Evolutionary conservation across 441 rosid genomes (phyloP), one percentile per base, ranked within the genome.

Genomic region (Arabidopsis hybrid): DNA sequence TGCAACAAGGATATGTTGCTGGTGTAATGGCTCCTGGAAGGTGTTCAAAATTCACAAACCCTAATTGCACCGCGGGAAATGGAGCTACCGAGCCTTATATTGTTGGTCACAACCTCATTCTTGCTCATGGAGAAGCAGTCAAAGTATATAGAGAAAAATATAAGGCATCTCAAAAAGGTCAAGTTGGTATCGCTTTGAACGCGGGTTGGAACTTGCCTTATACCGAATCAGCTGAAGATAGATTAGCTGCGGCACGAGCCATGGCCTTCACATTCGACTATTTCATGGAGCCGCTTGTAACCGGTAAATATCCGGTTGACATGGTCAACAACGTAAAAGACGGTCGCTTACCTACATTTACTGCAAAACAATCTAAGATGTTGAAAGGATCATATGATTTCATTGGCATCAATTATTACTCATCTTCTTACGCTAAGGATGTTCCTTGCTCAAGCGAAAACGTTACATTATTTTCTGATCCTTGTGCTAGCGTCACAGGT

Each of bases 41-140:
- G 7, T 93, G 98, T 29, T 93, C 97, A 0, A 71, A 63, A 5
- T 88, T 91, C 89, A 82, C 75, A 10, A 46, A 69, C 3, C 49
- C 78, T 1, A 81, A 86, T 31, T 91, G 96, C 64, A 65, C 71
- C 0, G 86, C 63, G 0, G 98, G 98, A 0, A 77, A 93, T 76
- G 89, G 94, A 4, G 86, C 71, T 5, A 85, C 81, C 0, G 97
- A 93, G 75, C 95, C 98, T 2, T 93, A 93, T 26, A n/a, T 86
- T 5, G 92, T 83, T 1, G 43, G 86, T 0, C 97, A 93, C 60
- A 43, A 91, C 56, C 84, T 60, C 35, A 83, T 93, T 62, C 93
- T 93, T 63, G 83, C 95, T 40, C 97, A 91, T 73, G 93, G 89
- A 9, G 77, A 83, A 7, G 92, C 87, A 0, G 97, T 86, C 0